Conservation (phyloP, 371 early-diverging fungal genomes). For the Agmasoma carcini region DNA sequence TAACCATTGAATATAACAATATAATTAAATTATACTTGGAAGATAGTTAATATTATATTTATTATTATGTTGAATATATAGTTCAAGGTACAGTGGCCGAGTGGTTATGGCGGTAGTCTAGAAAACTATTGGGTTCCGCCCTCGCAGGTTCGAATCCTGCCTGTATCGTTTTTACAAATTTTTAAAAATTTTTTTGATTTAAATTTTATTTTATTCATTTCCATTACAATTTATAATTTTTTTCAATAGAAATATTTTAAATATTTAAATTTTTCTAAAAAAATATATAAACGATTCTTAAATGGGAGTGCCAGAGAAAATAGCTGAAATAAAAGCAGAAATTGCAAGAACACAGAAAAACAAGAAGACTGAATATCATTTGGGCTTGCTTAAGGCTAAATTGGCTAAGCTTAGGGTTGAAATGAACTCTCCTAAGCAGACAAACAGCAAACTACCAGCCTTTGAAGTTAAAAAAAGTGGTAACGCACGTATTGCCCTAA, state of each 20-base stretch:
- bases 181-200: neutral
- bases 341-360: constrained; percentile 53
- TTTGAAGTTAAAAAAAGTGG: constrained; percentile 51
- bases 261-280: neutral
- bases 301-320: constrained; percentile 52
- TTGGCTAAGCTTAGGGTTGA: constrained; percentile 46
- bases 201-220: too few relatives aligned
- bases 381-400: constrained; percentile 50
- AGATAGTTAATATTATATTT: too few relatives aligned
- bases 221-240: neutral
- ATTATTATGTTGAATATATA: too few relatives aligned
- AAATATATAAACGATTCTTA: neutral
- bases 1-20: too few relatives aligned
- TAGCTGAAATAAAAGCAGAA: constrained; percentile 51
- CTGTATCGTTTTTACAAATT: too few relatives aligned
- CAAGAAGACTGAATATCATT: constrained; percentile 50
- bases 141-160: neutral
- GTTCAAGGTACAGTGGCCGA: neutral
- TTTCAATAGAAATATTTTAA: neutral
- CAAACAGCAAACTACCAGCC: constrained; percentile 22
- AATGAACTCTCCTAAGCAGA: constrained; percentile 38
- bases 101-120: neutral
- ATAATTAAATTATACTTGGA: too few relatives aligned
- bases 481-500: constrained; percentile 47
- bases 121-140: neutral